Percentiles rank a stretch among this genome's conserved stretches.
Conservation (phyloP, 2,329 filamentous ascomycete species). For the Scedosporium apiospermum region DNA sequence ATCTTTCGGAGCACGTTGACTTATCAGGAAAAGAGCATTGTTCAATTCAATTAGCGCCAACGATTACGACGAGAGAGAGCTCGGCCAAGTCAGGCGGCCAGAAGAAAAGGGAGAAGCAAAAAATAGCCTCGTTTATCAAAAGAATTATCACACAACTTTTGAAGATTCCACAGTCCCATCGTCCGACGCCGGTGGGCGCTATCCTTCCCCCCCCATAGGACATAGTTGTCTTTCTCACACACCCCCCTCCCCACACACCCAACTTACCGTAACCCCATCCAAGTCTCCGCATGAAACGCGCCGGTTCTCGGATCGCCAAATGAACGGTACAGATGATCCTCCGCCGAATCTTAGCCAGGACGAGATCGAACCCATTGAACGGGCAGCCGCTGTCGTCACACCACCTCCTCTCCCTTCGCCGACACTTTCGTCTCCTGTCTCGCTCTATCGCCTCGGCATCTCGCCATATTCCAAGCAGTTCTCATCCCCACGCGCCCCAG, state of each 20-base stretch:
- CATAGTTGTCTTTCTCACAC: background rate
- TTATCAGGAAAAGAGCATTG: background rate
- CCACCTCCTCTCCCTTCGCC: slow-evolving; percentile 14
- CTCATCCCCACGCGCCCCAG: slow-evolving; percentile 13
- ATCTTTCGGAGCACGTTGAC: background rate
- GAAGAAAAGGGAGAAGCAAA: background rate
- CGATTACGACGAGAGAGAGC: background rate
- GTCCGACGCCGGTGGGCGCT: background rate
- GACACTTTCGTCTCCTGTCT: slow-evolving; percentile 16
- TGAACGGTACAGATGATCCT: slow-evolving; percentile 2
- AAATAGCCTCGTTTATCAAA: background rate
- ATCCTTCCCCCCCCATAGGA: background rate
- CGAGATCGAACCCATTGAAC: background rate
- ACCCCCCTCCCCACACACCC: background rate
- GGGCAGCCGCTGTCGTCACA: background rate
- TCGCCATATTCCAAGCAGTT: slow-evolving; percentile 21
- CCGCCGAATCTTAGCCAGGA: background rate
- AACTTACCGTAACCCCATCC: background rate
- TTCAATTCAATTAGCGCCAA: background rate
- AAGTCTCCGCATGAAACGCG: background rate
- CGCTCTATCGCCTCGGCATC: slow-evolving; percentile 18
- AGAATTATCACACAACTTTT: background rate
- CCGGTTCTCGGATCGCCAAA: slow-evolving; percentile 1
- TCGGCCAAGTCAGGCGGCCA: background rate
- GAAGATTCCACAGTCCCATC: background rate